These are phyloP conservation scores for Chytriomyces sp. DNA, from an alignment of 192 early-diverging fungal genomes.

Conservation along the genomic window DNA sequence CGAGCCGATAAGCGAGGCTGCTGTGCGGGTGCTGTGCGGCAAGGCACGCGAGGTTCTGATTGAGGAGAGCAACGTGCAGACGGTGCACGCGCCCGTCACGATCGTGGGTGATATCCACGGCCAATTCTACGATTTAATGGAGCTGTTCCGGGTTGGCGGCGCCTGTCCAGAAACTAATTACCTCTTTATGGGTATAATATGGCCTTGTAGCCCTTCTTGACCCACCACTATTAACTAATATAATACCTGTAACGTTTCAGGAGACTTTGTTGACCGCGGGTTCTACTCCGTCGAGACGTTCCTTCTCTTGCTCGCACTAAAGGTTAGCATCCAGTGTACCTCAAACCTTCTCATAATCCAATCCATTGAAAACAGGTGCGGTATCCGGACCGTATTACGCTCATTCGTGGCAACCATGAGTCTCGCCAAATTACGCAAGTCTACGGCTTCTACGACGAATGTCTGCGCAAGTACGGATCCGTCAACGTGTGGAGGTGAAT, in stretches of 20 bases:
- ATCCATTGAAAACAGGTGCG: conserved; percentile 34
- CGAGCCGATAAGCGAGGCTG: conserved; percentile 88
- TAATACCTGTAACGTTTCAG: conserved; percentile 34
- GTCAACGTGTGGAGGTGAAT: conserved; percentile 99
- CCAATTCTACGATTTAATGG: conserved; percentile 98
- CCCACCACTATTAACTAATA: not conserved
- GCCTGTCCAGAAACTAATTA: conserved; percentile 97
- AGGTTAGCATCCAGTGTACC: conserved; percentile 55
- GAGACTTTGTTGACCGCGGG: conserved; percentile 99
- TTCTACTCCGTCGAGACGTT: conserved; percentile 99
- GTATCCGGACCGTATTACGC: conserved; percentile 74
- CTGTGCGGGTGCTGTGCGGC: conserved; percentile 91
- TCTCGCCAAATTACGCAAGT: conserved; percentile 98
- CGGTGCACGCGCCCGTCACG: conserved; percentile 94
- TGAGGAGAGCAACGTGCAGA: conserved; percentile 95
- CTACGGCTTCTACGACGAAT: conserved; percentile 99
- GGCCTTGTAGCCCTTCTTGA: not conserved
- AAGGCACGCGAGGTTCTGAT: conserved; percentile 95
- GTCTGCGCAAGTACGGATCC: conserved; percentile 95
- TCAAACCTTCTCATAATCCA: not conserved
- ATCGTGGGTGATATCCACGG: conserved; percentile 99
- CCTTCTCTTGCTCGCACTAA: conserved; percentile 90
- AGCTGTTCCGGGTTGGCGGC: conserved; percentile 96
- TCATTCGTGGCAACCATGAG: conserved; percentile 99
- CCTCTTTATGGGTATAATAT: conserved; percentile 82